A percentile compares a stretch with the other conserved stretches of the same genome.
phyloP scores from a whole-genome alignment of 768 basidiomycete genomes.

The Dentipellis sp. region DNA sequence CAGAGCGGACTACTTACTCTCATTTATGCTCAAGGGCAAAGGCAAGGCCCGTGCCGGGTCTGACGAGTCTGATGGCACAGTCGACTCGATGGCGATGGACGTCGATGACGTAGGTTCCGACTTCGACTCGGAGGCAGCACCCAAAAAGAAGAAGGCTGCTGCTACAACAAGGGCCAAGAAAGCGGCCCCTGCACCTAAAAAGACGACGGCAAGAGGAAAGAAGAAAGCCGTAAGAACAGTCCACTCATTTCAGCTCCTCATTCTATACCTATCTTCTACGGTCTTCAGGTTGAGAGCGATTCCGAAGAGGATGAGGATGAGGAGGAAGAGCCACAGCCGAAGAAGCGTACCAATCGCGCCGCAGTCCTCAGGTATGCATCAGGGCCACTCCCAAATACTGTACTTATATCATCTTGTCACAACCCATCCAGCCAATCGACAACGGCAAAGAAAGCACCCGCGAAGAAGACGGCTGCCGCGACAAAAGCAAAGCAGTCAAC shows the following conservation, averaged over 20 bases:
- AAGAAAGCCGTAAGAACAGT: conserved; percentile 26
- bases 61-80: conserved; percentile 43
- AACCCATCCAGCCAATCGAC: conserved; percentile 22
- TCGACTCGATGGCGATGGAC: conserved; percentile 76
- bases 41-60: conserved; percentile 44
- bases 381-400: neutral
- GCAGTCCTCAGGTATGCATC: conserved; percentile 50
- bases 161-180: conserved; percentile 30
- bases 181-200: conserved; percentile 20
- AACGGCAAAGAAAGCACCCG: conserved; percentile 42
- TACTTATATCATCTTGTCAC: neutral
- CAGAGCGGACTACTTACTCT: neutral
- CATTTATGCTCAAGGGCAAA: conserved; percentile 24
- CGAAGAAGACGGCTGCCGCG: conserved; percentile 34
- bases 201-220: conserved; percentile 15
- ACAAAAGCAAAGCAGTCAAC: conserved; percentile 40
- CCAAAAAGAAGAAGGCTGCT: conserved; percentile 23
- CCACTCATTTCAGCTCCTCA: neutral
- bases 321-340: conserved; percentile 36
- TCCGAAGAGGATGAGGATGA: conserved; percentile 48
- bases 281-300: conserved; percentile 41
- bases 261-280: neutral
- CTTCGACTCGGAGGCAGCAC: conserved; percentile 15
- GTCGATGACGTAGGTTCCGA: conserved; percentile 32
- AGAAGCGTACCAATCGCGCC: conserved; percentile 55